Conservation (phyloP, 1,284 basidiomycete genomes). For the Uromyces viciae-fabae region DNA sequence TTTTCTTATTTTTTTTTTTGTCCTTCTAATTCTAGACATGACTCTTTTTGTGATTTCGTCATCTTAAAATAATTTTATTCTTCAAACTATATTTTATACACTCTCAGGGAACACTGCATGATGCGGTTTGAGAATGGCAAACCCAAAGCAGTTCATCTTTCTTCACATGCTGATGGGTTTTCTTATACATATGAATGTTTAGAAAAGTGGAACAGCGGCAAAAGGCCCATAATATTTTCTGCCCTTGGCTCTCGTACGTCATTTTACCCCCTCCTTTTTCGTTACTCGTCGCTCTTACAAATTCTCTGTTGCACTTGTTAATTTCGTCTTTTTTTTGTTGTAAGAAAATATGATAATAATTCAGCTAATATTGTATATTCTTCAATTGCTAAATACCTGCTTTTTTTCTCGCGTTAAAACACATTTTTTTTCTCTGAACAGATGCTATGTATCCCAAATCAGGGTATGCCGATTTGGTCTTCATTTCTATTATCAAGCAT, state of each 20-base stretch:
- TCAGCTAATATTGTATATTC: background rate
- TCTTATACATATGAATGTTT: conserved; percentile 19
- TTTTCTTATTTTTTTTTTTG: no score
- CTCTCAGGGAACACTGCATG: conserved; percentile 37
- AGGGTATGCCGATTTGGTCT: background rate
- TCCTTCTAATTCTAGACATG: background rate
- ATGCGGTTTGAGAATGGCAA: conserved; percentile 24
- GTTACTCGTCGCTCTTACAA: background rate
- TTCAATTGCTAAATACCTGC: background rate
- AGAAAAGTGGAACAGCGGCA: background rate
- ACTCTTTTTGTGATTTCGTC: background rate
- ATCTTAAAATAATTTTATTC: background rate
- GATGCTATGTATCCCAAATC: conserved; percentile 38
- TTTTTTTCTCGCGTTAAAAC: background rate
- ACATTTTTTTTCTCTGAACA: background rate
- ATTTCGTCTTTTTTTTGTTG: no score
- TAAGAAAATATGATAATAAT: no score
- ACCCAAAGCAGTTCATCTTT: conserved; percentile 32
- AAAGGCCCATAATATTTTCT: conserved; percentile 27
- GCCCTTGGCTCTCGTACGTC: conserved; percentile 38
- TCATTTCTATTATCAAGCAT: no score
- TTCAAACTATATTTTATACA: background rate
- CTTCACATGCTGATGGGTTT: conserved; percentile 22
- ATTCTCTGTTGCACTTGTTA: no score
- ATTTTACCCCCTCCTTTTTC: background rate